Evolutionary conservation across 176 grass and related monocot genomes (phyloP).

Genomic region (Puccinellia tenuiflora): DNA sequence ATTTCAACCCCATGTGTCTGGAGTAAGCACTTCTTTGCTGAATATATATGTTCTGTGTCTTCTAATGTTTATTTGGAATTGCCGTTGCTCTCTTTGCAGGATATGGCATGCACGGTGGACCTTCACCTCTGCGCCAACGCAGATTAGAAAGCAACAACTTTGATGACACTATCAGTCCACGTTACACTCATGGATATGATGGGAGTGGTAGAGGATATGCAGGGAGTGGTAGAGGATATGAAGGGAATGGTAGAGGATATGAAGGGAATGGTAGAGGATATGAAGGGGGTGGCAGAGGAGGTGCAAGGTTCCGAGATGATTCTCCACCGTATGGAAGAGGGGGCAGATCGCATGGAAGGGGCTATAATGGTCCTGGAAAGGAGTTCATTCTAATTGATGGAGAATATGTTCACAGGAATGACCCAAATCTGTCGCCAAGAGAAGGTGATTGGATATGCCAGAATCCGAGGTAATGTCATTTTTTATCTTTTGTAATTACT

Average conservation of each 20-base stretch:
- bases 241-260: constrained; percentile 59
- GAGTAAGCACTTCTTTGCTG: constrained; percentile 43
- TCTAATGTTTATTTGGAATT: constrained; percentile 25
- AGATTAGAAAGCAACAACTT: constrained; percentile 40
- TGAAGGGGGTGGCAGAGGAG: constrained; percentile 34
- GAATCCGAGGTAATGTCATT: constrained; percentile 54
- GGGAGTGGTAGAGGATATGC: constrained; percentile 65
- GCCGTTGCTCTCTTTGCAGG: constrained; percentile 49
- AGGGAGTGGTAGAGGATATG: constrained; percentile 65
- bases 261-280: constrained; percentile 40
- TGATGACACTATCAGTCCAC: constrained; percentile 43
- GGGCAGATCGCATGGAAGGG: constrained; percentile 54
- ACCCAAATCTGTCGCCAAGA: constrained; percentile 87
- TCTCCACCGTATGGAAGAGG: constrained; percentile 60
- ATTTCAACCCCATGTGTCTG: constrained; percentile 34
- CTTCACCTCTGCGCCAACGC: constrained; percentile 44
- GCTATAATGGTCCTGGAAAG: constrained; percentile 39
- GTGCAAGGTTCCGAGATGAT: constrained; percentile 56
- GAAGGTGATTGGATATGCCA: constrained; percentile 99
- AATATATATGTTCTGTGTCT: constrained; percentile 2
- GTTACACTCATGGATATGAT: constrained; percentile 43
- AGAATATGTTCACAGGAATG: constrained; percentile 89
- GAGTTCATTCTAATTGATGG: constrained; percentile 49
- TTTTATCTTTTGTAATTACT: background rate
- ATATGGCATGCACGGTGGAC: constrained; percentile 53